Base-by-base conservation (phyloP, 1,284 basidiomycete species). In the Microbotryum saponariae region DNA sequence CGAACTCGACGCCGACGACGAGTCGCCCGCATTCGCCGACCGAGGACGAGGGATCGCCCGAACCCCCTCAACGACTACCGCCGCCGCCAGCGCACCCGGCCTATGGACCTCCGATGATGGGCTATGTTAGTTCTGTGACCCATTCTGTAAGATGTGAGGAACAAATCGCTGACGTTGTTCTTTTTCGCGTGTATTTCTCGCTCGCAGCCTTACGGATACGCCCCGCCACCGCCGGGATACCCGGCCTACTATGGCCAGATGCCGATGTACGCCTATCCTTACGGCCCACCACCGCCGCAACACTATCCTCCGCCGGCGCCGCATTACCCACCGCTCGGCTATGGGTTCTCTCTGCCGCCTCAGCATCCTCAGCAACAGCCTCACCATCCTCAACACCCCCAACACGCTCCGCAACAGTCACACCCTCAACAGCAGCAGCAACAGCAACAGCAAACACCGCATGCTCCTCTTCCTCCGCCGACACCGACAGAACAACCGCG, bases 181-280 rank as follows among this genome's bases (percentile, higher is more conserved):
- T 31, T 18, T 8, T 54, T 37, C n/a, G 16, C 14, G 12, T 7
- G 9, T 7, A 7, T n/a, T 9, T 18, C 2, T 23, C 12, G 7
- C 21, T 46, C 16, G 5, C 59, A 66, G 61, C 67, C 67, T 3
- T 64, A 64, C 29, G 59, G 61, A 27, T 66, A 66, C 53, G 37
- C 37, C 12, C 67, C 67, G 12, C 65, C 65, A 20, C 67, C 67
- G 1, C 67, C 67, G 6, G 67, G 67, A 18, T 68, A 68, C 49
- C 65, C 66, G 14, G 61, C 60, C 37, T 69, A 69, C 63, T 69
- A 67, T 45, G 58, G 63, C 25, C 56, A 61, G 27, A 62, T 66
- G 58, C 61, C 65, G 23, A 62, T 67, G 66, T 64, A 59, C 55
- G 61, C 52, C 46, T 27, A 49, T 51, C 61, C 68, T 6, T 60